phyloP scores from a whole-genome alignment of 108 stramenopile species.

The Stephanodiscus minutulus region DNA sequence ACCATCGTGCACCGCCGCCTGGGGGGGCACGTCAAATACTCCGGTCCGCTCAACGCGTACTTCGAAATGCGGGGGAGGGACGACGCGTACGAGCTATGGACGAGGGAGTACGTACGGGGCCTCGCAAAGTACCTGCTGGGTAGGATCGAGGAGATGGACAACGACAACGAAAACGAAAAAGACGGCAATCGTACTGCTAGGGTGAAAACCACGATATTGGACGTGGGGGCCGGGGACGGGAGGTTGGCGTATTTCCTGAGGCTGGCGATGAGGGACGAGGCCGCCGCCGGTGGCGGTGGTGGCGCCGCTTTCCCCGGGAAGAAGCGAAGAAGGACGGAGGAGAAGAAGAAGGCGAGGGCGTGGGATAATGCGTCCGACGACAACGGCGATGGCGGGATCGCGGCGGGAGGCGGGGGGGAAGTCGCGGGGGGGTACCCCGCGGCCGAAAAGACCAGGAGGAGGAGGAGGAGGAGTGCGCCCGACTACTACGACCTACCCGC shows the following conservation, averaged over 20 bases:
- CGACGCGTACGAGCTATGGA: slow-evolving; percentile 83
- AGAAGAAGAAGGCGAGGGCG: too few relatives aligned
- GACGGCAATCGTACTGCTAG: too few relatives aligned
- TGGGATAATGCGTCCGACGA: slow-evolving; percentile 1
- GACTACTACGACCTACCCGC: slow-evolving; percentile 20
- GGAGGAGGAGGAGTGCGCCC: not conserved
- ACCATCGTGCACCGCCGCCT: slow-evolving; percentile 53
- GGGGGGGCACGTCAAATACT: slow-evolving; percentile 53
- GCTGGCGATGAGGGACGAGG: slow-evolving; percentile 48
- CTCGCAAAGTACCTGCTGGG: slow-evolving; percentile 71
- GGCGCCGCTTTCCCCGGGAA: too few relatives aligned
- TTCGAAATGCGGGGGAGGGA: slow-evolving; percentile 66
- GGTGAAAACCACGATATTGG: slow-evolving; percentile 58
- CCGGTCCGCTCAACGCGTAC: slow-evolving; percentile 76
- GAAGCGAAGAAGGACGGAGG: slow-evolving; percentile 10
- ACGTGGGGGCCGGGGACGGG: slow-evolving; percentile 88
- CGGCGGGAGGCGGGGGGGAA: too few relatives aligned
- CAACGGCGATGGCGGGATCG: too few relatives aligned
- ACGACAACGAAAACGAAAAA: not conserved
- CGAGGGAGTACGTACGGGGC: slow-evolving; percentile 67
- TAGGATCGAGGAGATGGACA: slow-evolving; percentile 39
- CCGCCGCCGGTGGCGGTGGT: not conserved
- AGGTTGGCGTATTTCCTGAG: slow-evolving; percentile 64
- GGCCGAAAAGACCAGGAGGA: slow-evolving; percentile 17
- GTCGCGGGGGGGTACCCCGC: too few relatives aligned